Evolutionary conservation across 176 grass and related monocot genomes (phyloP), one percentile per base, ranked within the genome.

Genomic region (Pharus latifolius): DNA sequence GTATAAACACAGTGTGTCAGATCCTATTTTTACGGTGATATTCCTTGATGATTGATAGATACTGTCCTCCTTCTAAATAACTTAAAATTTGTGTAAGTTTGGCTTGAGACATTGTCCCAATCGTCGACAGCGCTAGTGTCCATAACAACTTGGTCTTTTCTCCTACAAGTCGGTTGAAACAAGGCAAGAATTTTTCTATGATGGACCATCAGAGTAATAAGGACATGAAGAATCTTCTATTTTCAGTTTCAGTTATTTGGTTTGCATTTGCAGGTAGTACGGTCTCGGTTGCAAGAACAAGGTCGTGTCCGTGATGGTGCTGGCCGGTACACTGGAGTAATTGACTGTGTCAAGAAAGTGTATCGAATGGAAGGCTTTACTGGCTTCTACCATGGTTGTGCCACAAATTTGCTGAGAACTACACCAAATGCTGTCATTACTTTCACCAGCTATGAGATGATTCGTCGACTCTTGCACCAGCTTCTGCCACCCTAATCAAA

Each of bases 361-460:
- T 86, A 81, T 24, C 59, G 56, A 28, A 83, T 77, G 63, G 88
- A 96, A 23, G 82, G 92, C 54, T 44, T 91, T 47, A 38, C 75
- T 56, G 92, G 88, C 30, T 91, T 96, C 65, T 96, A 96, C 82
- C 75, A 85, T 52, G 92, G 88, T 34, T 96, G 63, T 72, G 88
- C 71, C 28, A 88, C 88, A 16, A 96, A 96, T 75, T 82, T 96
- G 64, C 44, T 96, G 55, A 63, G 92, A 81, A 96, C 92, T 15
- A 96, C 86, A 18, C 92, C 92, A 34, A 83, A 83, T 45, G 86
- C 85, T 81, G 72, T 91, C 49, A 96, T 96, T 76, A 96, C 88
- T 52, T 88, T 91, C 75, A 91, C 82, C 17, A 91, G 92, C 49
- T 96, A 86, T 75, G 92, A 96, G 70, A 88, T 96, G 88, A 91